Conservation (phyloP, 2,329 filamentous ascomycete species). For the Colletotrichum cuscutae region DNA sequence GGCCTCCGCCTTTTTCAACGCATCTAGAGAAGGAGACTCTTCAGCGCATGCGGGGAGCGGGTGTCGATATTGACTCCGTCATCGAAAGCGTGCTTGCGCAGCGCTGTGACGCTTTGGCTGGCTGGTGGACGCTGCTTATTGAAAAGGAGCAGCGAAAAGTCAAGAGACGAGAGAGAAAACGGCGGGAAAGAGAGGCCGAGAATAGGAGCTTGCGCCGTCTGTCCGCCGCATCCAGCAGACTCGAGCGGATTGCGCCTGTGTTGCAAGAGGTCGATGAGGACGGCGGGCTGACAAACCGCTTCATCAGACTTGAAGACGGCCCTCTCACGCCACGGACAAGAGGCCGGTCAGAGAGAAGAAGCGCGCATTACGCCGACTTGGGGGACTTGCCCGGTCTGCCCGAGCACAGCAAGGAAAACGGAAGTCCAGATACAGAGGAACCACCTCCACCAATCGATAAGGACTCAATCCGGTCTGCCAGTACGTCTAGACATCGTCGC, state of each 20-base stretch:
- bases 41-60: conserved; percentile 91
- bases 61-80: conserved; percentile 92
- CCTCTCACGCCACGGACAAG: conserved; percentile 70
- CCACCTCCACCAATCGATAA: conserved; percentile 82
- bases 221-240: conserved; percentile 87
- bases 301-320: conserved; percentile 55
- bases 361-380: conserved; percentile 71
- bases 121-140: conserved; percentile 95
- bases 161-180: conserved; percentile 79
- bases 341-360: conserved; percentile 82
- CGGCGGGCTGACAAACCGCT: conserved; percentile 61
- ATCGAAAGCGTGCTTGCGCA: conserved; percentile 94
- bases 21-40: conserved; percentile 89
- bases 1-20: conserved; percentile 85
- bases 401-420: conserved; percentile 63
- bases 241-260: conserved; percentile 83
- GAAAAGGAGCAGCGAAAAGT: conserved; percentile 96
- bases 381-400: conserved; percentile 81
- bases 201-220: conserved; percentile 82
- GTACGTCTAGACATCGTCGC: conserved; percentile 80
- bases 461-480: conserved; percentile 78
- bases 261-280: conserved; percentile 85
- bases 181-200: conserved; percentile 86
- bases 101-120: conserved; percentile 87
- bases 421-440: conserved; percentile 55